Conservation (phyloP, 257 asterid genomes). For the Plantago major region DNA sequence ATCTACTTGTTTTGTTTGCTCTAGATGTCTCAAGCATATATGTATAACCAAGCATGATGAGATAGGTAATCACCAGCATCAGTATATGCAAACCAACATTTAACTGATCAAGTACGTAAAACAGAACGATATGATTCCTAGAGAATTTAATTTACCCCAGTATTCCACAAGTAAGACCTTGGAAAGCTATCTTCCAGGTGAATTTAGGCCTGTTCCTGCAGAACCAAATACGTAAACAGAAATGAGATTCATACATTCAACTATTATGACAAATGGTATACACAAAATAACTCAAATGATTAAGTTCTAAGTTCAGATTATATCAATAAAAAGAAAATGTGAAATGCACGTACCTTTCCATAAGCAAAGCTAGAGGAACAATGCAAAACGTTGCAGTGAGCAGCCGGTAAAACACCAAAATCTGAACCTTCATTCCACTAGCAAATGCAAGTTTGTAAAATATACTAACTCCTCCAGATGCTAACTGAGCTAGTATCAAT, state of each 20-base stretch:
- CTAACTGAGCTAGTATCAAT: slow-evolving; percentile 26
- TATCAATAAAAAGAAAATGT: neutral
- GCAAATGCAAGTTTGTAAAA: slow-evolving; percentile 29
- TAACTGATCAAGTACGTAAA: neutral
- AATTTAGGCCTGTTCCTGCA: slow-evolving; percentile 46
- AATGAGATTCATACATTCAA: too few relatives aligned
- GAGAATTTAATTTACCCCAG: slow-evolving; percentile 47
- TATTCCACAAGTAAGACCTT: slow-evolving; percentile 37
- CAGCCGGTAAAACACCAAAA: slow-evolving; percentile 28
- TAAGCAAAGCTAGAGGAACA: slow-evolving; percentile 31
- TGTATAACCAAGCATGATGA: too few relatives aligned
- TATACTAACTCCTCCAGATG: slow-evolving; percentile 21
- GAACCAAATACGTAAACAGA: slow-evolving; percentile 7
- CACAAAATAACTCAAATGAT: neutral
- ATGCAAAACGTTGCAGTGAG: slow-evolving; percentile 26
- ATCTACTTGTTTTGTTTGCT: too few relatives aligned
- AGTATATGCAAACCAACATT: neutral
- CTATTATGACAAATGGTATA: neutral
- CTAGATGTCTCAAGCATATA: too few relatives aligned
- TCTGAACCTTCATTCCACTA: slow-evolving; percentile 26
- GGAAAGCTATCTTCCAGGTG: slow-evolving; percentile 42
- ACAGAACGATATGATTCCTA: neutral
- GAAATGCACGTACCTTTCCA: slow-evolving; percentile 21
- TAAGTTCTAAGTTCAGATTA: neutral
- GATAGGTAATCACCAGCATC: neutral